A percentile compares a stretch with the other conserved stretches of the same genome.
These are phyloP conservation scores for Piper betle DNA, from an alignment of 164 flowering plant species.

Conservation along the genomic window DNA sequence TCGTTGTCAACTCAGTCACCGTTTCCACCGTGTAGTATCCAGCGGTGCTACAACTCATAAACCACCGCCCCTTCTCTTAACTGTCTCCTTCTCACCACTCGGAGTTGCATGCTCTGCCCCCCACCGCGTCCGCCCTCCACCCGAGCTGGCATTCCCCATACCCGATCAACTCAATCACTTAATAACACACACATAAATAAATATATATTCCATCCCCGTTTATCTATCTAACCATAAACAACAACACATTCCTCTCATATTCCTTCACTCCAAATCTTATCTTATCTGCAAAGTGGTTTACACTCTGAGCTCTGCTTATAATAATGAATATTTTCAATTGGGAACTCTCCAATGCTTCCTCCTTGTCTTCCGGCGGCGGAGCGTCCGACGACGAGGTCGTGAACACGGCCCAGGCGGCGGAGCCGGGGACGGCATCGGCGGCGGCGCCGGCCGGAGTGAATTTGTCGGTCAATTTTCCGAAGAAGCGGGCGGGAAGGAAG, in stretches of 20 bases:
- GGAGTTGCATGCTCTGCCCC: neutral
- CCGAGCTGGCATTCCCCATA: neutral
- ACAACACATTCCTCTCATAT: too few relatives aligned
- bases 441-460: neutral
- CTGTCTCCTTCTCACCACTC: neutral
- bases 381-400: neutral
- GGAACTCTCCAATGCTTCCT: neutral
- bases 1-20: too few relatives aligned
- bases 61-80: neutral
- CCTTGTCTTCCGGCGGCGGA: neutral
- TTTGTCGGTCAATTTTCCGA: conserved; percentile 8
- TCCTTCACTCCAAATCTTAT: too few relatives aligned
- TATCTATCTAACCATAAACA: too few relatives aligned
- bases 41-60: too few relatives aligned
- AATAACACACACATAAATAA: too few relatives aligned
- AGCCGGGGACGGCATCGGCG: conserved; percentile 1
- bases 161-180: neutral
- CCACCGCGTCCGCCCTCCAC: neutral
- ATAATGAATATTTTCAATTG: neutral
- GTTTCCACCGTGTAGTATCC: too few relatives aligned
- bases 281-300: neutral
- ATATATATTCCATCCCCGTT: too few relatives aligned
- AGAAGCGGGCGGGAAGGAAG: conserved; percentile 56
- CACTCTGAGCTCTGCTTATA: neutral
- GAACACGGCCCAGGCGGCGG: too few relatives aligned